Base-by-base conservation (phyloP, 768 basidiomycete genomes). In the Mrakia frigida region DNA sequence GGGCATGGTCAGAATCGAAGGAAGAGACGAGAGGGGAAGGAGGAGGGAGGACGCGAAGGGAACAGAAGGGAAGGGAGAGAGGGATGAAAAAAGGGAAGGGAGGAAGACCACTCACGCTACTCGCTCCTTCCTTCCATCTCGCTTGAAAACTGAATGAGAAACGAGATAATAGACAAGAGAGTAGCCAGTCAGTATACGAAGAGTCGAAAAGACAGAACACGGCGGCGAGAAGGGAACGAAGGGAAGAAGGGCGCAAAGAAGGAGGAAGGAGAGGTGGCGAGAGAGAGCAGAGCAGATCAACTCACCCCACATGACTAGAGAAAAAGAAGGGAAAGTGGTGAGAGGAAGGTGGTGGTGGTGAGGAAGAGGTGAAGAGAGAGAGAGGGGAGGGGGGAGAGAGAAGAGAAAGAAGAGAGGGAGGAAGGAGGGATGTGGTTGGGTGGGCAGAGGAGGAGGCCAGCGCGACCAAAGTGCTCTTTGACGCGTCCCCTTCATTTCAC, bases 71-170 rank as follows among this genome's bases (percentile, higher is more conserved):
- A 53, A n/a, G 52, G 21, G n/a, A n/a, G n/a, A 68, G 37, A 9
- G 33, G 37, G 39, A 33, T 25, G 43, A 56, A 53, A 59, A 69
- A 21, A 39, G 25, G 46, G n/a, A 69, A 67, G n/a, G 33, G 4
- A 16, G 33, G 4, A 16, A n/a, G 41, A 31, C 9, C 21, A 69
- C 67, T 69, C 67, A 69, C 67, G 67, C 67, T 35, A 69, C 67
- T 69, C 67, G 67, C 67, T 69, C 67, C 67, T 69, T 69, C 25
- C 67, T 18, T 46, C 67, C 67, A 43, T 69, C 67, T 69, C 67
- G 67, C 41, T 69, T 69, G 23, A 35, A 69, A 16, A 69, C 67
- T 56, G 31, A 31, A 56, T 25, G 39, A 35, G n/a, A 35, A 33
- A 13, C 13, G 13, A 43, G 41, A 43, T 11, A 13, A 16, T 28